Base-by-base conservation (phyloP, 2,329 filamentous ascomycete genomes). In the Fusarium longipes region DNA sequence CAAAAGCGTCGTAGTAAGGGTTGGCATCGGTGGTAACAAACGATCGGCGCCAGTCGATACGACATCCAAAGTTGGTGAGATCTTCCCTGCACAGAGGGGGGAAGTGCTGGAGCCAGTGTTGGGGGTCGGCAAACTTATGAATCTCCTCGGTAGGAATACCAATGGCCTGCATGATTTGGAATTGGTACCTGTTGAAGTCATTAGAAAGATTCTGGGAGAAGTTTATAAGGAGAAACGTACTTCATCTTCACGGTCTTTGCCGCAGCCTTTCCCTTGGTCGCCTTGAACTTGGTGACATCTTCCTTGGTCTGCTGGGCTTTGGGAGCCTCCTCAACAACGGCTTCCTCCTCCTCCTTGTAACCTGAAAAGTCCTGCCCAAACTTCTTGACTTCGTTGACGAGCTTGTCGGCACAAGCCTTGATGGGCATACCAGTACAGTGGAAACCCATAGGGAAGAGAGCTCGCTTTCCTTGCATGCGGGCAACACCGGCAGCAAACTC, bases 21-120 rank as follows among this genome's bases (percentile, higher is more conserved):
- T 99, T 99, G 33, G 93, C 93, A 73, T 97, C 93, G 4, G 96
- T 99, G 8, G 96, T 99, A 68, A 98, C 91, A 69, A 99, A 93
- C 35, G 91, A 91, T 77, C 96, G 86, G 75, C 95, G 87, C 95
- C 95, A 99, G 78, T 98, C 96, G 74, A 98, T 91, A 72, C 94
- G 86, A 49, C 91, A 90, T 62, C 95, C 95, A 67, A 98, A 88
- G 77, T 90, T 91, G 72, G 89, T 92, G 71, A 97, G 84, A 77
- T 99, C 93, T 62, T 87, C 83, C 76, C 90, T 87, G 10, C 79
- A 77, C 65, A 82, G 73, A 9, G 79, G 79, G 27, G 80, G 96
- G 82, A 98, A 99, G 82, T 91, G 92, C 67, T 95, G 84, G 53
- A 99, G 88, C 96, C 95, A 98, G 81, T 97, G 85, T 56, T 89